These are phyloP conservation scores for Leptographium galeiforme DNA, from an alignment of 2,329 filamentous ascomycete species.

Conservation along the genomic window DNA sequence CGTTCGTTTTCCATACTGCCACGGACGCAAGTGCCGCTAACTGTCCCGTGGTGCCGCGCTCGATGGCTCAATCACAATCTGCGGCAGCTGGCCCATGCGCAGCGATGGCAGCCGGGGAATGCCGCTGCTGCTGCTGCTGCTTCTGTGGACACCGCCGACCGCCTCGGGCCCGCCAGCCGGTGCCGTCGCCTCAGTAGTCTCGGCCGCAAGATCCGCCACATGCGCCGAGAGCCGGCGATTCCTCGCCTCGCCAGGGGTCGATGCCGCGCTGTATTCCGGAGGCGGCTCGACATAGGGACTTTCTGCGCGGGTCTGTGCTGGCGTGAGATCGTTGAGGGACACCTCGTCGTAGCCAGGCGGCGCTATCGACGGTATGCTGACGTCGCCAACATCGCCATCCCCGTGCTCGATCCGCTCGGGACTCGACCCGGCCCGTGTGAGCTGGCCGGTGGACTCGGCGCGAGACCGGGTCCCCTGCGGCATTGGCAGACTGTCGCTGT, in stretches of 20 bases:
- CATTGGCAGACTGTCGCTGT: constrained; percentile 12
- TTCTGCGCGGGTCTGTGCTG: constrained; percentile 17
- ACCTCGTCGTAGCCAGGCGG: constrained; percentile 39
- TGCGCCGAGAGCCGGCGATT: constrained; percentile 21
- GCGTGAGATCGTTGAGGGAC: constrained; percentile 19
- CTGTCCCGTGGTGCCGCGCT: constrained; percentile 20
- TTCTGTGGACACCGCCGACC: not conserved
- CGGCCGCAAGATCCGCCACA: constrained; percentile 16
- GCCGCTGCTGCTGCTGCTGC: constrained; percentile 20
- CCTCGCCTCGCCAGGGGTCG: constrained; percentile 9
- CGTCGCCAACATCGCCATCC: constrained; percentile 32
- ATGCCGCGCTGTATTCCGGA: constrained; percentile 30
- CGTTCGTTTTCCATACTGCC: not conserved
- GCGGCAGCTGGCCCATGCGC: constrained; percentile 34
- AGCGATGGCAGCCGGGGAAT: constrained; percentile 39
- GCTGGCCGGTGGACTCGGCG: constrained; percentile 12
- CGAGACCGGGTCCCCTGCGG: constrained; percentile 22
- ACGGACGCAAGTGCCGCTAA: not conserved
- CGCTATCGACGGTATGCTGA: constrained; percentile 26
- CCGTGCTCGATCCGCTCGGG: constrained; percentile 35
- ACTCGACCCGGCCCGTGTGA: constrained; percentile 36
- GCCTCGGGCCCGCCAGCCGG: not conserved
- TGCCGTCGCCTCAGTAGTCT: constrained; percentile 1
- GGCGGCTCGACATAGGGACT: constrained; percentile 35
- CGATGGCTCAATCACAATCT: constrained; percentile 46